Conservation (phyloP, 176 grass and related monocot genomes). For the Oryza glumipatula region DNA sequence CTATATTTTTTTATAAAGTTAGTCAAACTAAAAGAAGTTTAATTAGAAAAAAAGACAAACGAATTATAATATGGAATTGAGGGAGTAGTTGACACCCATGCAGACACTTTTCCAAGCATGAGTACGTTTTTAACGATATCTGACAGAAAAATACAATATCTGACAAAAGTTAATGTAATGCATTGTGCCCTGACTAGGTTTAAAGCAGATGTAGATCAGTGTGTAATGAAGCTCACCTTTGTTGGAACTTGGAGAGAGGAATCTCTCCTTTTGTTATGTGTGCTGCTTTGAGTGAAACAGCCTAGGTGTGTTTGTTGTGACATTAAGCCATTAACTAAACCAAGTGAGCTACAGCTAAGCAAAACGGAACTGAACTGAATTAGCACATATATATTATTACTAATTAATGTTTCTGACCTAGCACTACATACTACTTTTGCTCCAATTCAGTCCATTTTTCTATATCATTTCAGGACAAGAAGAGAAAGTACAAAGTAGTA, state of each 20-base stretch:
- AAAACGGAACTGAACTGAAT: not conserved
- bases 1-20: no score
- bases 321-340: slow-evolving; percentile 42
- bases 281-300: slow-evolving; percentile 42
- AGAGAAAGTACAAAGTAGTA: not conserved
- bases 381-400: slow-evolving; percentile 23
- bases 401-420: not conserved
- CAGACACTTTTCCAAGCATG: slow-evolving; percentile 16
- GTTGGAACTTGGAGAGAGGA: slow-evolving; percentile 49
- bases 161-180: slow-evolving; percentile 33
- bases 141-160: slow-evolving; percentile 19
- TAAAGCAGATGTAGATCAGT: not conserved
- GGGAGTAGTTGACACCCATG: not conserved
- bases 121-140: not conserved
- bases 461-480: not conserved
- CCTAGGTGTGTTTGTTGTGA: slow-evolving; percentile 11
- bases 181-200: slow-evolving; percentile 19
- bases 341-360: slow-evolving; percentile 16
- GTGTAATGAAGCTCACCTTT: slow-evolving; percentile 14
- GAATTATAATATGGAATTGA: no score
- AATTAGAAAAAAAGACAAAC: no score
- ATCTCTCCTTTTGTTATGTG: slow-evolving; percentile 37
- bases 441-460: not conserved
- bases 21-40: no score
- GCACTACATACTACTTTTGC: not conserved